A percentile compares a stretch with the other conserved stretches of the same genome.
phyloP scores from a whole-genome alignment of 2,329 filamentous ascomycete species.

The Exophiala dermatitidis region DNA sequence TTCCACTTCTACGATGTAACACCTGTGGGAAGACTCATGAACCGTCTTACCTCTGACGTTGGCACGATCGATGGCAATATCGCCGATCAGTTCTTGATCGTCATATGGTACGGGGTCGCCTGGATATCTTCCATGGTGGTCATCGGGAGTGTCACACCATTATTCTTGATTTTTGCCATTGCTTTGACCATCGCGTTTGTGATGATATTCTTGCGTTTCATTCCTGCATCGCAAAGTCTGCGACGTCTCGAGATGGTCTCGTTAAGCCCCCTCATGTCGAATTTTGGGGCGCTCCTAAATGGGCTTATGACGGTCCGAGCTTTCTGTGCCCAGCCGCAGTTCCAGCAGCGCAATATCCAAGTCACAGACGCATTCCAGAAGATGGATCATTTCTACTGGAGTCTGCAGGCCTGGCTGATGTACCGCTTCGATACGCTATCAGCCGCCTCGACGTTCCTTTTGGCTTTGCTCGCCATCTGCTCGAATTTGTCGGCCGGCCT shows the following conservation, averaged over 20 bases:
- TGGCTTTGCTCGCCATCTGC: conserved; percentile 68
- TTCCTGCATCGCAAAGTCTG: conserved; percentile 76
- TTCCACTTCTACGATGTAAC: conserved; percentile 91
- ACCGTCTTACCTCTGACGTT: conserved; percentile 83
- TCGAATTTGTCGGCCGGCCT: conserved; percentile 68
- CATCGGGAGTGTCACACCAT: conserved; percentile 70
- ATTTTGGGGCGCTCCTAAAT: conserved; percentile 81
- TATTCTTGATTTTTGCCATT: conserved; percentile 66
- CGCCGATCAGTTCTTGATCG: conserved; percentile 62
- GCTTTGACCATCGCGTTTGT: conserved; percentile 62
- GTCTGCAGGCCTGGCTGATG: conserved; percentile 74
- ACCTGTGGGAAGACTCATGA: conserved; percentile 83
- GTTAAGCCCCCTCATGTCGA: conserved; percentile 79
- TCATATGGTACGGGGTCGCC: conserved; percentile 62
- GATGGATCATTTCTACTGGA: conserved; percentile 96
- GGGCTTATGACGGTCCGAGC: conserved; percentile 81
- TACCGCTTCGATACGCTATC: conserved; percentile 70
- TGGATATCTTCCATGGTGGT: conserved; percentile 68
- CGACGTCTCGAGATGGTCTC: conserved; percentile 84
- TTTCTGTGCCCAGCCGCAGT: conserved; percentile 68
- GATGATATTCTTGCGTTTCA: conserved; percentile 65
- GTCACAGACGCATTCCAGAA: conserved; percentile 86
- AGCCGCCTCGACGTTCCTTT: conserved; percentile 62
- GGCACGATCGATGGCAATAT: conserved; percentile 84
- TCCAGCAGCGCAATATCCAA: conserved; percentile 69